Percentiles rank a stretch among this genome's conserved stretches.
Evolutionary conservation across 352 stramenopile species (phyloP).

Genomic region (Phytopythium ostracodes): DNA sequence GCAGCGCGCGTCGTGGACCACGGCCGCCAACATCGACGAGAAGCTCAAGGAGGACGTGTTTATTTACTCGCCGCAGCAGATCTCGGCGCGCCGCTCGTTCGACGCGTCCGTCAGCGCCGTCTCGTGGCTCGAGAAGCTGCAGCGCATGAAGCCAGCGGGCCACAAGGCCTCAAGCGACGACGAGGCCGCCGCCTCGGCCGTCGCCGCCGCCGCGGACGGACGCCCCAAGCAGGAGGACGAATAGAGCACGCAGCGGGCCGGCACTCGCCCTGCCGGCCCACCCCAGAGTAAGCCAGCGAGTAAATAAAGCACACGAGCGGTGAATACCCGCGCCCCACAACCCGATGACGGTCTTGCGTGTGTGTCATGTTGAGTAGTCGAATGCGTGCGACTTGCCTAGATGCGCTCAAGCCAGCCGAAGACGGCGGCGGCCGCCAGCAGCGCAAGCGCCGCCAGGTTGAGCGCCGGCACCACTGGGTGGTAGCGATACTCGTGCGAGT

Average conservation of each 20-base stretch:
- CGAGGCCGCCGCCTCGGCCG: conserved; percentile 19
- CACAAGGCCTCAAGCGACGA: conserved; percentile 28
- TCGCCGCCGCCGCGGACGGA: conserved; percentile 20
- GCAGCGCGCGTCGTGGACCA: conserved; percentile 72
- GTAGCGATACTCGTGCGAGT: conserved; percentile 35
- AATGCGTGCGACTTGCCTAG: background rate
- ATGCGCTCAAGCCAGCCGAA: conserved; percentile 27
- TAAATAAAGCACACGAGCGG: background rate
- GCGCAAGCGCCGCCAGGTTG: conserved; percentile 43
- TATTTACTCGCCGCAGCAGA: conserved; percentile 77
- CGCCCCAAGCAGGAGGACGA: conserved; percentile 6
- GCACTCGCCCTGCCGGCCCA: background rate
- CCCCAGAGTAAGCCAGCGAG: background rate
- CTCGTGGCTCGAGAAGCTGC: conserved; percentile 85
- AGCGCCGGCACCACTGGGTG: conserved; percentile 42
- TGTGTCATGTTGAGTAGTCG: too few species aligned
- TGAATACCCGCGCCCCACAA: background rate
- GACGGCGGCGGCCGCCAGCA: conserved; percentile 28
- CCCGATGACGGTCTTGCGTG: background rate
- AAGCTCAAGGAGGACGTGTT: conserved; percentile 86
- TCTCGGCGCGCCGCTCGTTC: conserved; percentile 59
- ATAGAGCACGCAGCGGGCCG: background rate
- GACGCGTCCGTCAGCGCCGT: conserved; percentile 69
- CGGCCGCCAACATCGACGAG: conserved; percentile 58
- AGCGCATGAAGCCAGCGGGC: conserved; percentile 81